phyloP scores from a whole-genome alignment of 306 rosid species.

The Geum urbanum region DNA sequence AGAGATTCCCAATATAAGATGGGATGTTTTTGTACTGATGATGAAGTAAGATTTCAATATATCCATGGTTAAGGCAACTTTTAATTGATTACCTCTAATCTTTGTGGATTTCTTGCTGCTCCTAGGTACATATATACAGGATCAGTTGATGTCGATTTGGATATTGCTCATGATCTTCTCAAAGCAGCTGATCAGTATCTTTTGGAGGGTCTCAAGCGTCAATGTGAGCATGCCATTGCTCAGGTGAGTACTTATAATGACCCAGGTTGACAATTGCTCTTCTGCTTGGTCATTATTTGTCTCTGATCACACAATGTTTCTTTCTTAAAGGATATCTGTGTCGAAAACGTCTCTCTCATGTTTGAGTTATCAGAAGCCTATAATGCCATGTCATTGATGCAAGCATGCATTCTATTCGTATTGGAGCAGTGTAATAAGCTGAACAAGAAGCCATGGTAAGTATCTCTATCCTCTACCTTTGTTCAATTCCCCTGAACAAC shows the following conservation, averaged over 20 bases:
- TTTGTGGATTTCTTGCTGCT: not conserved
- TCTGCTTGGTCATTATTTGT: slow-evolving; percentile 1
- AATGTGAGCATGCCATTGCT: slow-evolving; percentile 55
- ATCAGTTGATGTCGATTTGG: slow-evolving; percentile 39
- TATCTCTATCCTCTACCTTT: not conserved
- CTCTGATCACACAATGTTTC: slow-evolving; percentile 11
- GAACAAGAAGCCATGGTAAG: slow-evolving; percentile 52
- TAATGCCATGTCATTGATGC: slow-evolving; percentile 52
- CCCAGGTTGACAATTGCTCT: not conserved
- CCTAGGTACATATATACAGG: slow-evolving; percentile 65
- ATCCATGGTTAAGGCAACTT: not conserved
- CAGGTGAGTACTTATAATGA: slow-evolving; percentile 35
- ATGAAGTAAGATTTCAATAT: slow-evolving; percentile 24
- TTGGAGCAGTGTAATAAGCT: slow-evolving; percentile 47
- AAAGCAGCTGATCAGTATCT: slow-evolving; percentile 81
- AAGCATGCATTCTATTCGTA: slow-evolving; percentile 56
- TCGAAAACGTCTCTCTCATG: slow-evolving; percentile 44
- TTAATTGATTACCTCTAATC: not conserved
- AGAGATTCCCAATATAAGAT: slow-evolving; percentile 34
- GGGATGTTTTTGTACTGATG: slow-evolving; percentile 37
- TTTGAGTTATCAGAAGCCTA: slow-evolving; percentile 52
- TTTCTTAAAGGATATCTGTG: slow-evolving; percentile 41
- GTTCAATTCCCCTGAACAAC: not conserved
- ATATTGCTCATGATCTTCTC: slow-evolving; percentile 58
- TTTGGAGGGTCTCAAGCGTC: slow-evolving; percentile 59